Percentiles rank a stretch among this genome's conserved stretches.
Evolutionary conservation across 2,329 filamentous ascomycete genomes (phyloP).

Genomic region (Colletotrichum lini): DNA sequence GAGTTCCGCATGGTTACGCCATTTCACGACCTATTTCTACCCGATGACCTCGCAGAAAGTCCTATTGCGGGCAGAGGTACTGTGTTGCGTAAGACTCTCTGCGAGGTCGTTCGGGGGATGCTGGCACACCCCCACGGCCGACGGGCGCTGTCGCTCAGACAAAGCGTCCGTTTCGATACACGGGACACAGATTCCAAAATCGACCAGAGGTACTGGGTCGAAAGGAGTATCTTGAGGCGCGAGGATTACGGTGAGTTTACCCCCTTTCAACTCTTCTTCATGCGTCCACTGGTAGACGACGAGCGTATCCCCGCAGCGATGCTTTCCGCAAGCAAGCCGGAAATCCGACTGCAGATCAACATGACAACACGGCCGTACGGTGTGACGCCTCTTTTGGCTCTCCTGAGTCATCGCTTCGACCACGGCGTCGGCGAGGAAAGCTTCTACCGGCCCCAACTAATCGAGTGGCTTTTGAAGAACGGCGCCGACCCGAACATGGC

Average conservation of each 20-base stretch:
- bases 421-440: conserved; percentile 10
- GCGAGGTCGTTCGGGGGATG: background rate
- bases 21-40: conserved; percentile 32
- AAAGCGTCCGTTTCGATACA: background rate
- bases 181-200: background rate
- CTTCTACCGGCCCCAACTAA: conserved; percentile 27
- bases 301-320: conserved; percentile 21
- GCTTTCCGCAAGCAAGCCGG: background rate
- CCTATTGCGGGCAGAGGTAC: background rate
- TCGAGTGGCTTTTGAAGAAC: conserved; percentile 26
- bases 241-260: conserved; percentile 2
- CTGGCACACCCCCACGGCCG: background rate
- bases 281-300: conserved; percentile 28
- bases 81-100: background rate
- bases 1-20: conserved; percentile 17
- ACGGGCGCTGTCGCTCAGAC: background rate
- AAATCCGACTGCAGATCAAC: conserved; percentile 13
- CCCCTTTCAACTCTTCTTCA: conserved; percentile 29
- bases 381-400: conserved; percentile 12
- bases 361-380: background rate
- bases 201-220: background rate
- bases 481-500: conserved; percentile 26
- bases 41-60: background rate
- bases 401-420: conserved; percentile 27
- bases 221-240: background rate